A percentile compares a stretch with the other conserved stretches of the same genome.
These are phyloP conservation scores for Diaporthe destruens DNA, from an alignment of 2,329 filamentous ascomycete genomes.

Conservation along the genomic window DNA sequence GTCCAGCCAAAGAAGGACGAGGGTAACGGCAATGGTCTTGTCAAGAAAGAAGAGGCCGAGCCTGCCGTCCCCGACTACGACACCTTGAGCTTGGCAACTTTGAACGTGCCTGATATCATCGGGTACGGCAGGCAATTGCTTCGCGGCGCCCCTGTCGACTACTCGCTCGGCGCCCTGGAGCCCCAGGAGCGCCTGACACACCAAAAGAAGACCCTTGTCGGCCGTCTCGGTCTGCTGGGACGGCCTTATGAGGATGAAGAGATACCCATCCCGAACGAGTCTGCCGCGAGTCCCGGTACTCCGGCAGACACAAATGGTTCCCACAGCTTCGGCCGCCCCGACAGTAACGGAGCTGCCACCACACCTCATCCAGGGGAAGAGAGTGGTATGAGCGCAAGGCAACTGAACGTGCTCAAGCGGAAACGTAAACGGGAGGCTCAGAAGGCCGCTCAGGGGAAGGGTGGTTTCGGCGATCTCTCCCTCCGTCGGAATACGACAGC, in stretches of 20 bases:
- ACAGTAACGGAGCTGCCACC: constrained; percentile 51
- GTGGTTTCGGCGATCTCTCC: constrained; percentile 89
- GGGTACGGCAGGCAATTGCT: constrained; percentile 87
- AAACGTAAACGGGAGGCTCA: constrained; percentile 93
- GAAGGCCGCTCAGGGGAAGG: constrained; percentile 86
- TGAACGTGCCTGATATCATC: constrained; percentile 85
- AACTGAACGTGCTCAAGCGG: constrained; percentile 93
- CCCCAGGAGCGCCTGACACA: constrained; percentile 84
- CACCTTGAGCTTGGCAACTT: constrained; percentile 76
- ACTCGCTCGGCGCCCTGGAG: constrained; percentile 83
- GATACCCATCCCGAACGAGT: constrained; percentile 73
- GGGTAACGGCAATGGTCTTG: constrained; percentile 55
- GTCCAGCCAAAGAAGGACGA: constrained; percentile 60
- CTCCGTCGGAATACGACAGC: constrained; percentile 72
- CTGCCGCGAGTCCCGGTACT: constrained; percentile 59
- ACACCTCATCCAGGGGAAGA: constrained; percentile 69
- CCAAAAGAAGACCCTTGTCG: constrained; percentile 88
- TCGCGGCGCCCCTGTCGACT: constrained; percentile 88
- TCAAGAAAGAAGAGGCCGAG: constrained; percentile 60
- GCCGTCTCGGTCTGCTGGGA: constrained; percentile 86
- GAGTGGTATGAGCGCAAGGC: constrained; percentile 85
- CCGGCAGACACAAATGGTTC: constrained; percentile 55
- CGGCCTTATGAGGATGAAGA: constrained; percentile 89
- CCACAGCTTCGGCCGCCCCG: constrained; percentile 50
- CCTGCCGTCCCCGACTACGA: constrained; percentile 64